Evolutionary conservation across 352 stramenopile genomes (phyloP).

Genomic region (Phytophthora chlamydospora): DNA sequence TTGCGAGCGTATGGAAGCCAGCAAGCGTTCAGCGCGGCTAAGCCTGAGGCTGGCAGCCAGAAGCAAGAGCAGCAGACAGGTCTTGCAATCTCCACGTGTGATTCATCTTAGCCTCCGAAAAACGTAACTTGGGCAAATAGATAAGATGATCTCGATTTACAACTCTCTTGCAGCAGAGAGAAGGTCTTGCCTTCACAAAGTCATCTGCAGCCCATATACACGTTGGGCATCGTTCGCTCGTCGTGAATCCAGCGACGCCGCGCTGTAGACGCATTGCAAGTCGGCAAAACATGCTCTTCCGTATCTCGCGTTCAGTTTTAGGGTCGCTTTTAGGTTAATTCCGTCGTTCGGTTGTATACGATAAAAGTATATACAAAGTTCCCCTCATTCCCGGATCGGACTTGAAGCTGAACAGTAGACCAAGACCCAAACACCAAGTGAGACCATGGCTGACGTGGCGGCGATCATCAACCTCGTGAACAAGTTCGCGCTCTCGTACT

Average conservation of each 20-base stretch:
- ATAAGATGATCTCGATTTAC: background rate
- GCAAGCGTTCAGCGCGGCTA: background rate
- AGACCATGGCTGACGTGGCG: constrained; percentile 69
- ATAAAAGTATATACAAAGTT: constrained; percentile 2
- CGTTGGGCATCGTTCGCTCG: constrained; percentile 16
- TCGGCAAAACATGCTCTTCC: background rate
- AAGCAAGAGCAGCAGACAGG: too few species aligned
- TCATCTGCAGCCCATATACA: background rate
- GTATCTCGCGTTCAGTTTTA: constrained; percentile 8
- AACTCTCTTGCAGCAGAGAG: background rate
- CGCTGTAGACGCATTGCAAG: constrained; percentile 18
- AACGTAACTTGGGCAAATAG: too few species aligned
- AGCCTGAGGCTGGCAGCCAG: background rate
- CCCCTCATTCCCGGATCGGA: constrained; percentile 35
- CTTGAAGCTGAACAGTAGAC: constrained; percentile 24
- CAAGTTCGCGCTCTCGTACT: constrained; percentile 79
- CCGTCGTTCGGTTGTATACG: constrained; percentile 21
- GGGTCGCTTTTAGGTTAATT: constrained; percentile 16
- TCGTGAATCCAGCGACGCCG: constrained; percentile 13
- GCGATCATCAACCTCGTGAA: constrained; percentile 89
- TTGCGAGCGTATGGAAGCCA: background rate
- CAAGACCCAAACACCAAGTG: background rate
- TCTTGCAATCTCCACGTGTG: too few species aligned
- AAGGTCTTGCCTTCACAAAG: background rate
- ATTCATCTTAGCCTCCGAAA: too few species aligned